phyloP scores from a whole-genome alignment of 2,329 filamentous ascomycete species.

The Venturiaceae sp. region DNA sequence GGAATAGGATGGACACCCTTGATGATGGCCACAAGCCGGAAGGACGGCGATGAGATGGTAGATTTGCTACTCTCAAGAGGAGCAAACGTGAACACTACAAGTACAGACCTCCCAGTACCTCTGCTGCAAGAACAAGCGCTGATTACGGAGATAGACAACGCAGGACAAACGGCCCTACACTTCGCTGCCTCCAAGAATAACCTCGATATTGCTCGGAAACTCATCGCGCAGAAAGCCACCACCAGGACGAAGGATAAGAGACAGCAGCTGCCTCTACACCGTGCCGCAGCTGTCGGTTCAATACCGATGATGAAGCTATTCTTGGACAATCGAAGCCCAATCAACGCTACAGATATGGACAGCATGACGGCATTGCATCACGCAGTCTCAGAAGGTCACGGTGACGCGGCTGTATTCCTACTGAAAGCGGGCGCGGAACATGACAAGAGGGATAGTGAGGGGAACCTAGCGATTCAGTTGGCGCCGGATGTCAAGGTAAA shows the following conservation, averaged over 20 bases:
- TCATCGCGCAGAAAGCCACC: slow-evolving; percentile 69
- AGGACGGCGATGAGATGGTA: slow-evolving; percentile 60
- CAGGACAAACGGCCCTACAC: slow-evolving; percentile 75
- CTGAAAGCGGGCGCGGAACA: slow-evolving; percentile 78
- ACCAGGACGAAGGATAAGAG: slow-evolving; percentile 74
- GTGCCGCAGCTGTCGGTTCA: slow-evolving; percentile 82
- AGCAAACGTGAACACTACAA: slow-evolving; percentile 59
- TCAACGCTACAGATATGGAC: slow-evolving; percentile 73
- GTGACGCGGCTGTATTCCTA: slow-evolving; percentile 73
- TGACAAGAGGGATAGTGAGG: slow-evolving; percentile 65
- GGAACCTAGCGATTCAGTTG: slow-evolving; percentile 64
- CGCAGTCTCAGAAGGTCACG: slow-evolving; percentile 63
- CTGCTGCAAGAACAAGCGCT: neutral
- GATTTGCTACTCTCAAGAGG: slow-evolving; percentile 58
- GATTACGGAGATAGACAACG: slow-evolving; percentile 41
- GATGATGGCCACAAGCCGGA: slow-evolving; percentile 72
- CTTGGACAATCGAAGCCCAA: slow-evolving; percentile 64
- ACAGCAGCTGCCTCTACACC: slow-evolving; percentile 83
- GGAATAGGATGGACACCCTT: slow-evolving; percentile 73
- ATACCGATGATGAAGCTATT: slow-evolving; percentile 78
- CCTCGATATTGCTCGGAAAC: slow-evolving; percentile 65
- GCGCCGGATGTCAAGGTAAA: slow-evolving; percentile 77
- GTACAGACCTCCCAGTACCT: neutral
- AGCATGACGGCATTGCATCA: slow-evolving; percentile 90
- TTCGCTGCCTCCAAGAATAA: slow-evolving; percentile 88